phyloP scores from a whole-genome alignment of 257 asterid genomes.

The Scutellaria barbata region DNA sequence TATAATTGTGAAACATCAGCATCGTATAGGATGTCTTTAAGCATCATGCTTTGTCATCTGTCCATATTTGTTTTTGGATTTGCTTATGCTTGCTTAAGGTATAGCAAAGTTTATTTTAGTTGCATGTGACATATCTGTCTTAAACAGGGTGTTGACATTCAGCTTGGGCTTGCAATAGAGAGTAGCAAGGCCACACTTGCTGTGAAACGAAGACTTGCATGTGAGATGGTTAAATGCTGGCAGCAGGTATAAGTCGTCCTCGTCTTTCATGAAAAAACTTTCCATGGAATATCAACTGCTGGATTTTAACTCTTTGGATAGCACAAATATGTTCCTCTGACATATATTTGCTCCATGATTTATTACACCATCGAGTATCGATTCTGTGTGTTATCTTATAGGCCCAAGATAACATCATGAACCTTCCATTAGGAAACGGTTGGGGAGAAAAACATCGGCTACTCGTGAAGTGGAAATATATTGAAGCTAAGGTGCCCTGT shows the following conservation, averaged over 20 bases:
- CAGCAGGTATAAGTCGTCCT: slow-evolving; percentile 69
- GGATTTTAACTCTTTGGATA: too few relatives aligned
- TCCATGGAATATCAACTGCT: too few relatives aligned
- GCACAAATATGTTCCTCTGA: background rate
- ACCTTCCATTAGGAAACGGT: slow-evolving; percentile 83
- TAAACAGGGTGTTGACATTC: slow-evolving; percentile 94
- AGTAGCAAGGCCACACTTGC: slow-evolving; percentile 98
- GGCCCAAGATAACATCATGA: slow-evolving; percentile 97
- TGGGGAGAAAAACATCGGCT: slow-evolving; percentile 97
- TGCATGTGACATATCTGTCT: slow-evolving; percentile 25
- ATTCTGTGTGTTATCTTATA: slow-evolving; percentile 17
- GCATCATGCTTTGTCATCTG: too few relatives aligned
- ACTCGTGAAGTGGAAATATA: slow-evolving; percentile 87
- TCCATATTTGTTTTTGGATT: background rate
- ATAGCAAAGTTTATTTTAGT: slow-evolving; percentile 7
- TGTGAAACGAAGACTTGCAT: slow-evolving; percentile 96
- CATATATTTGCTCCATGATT: too few relatives aligned
- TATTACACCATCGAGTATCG: too few relatives aligned
- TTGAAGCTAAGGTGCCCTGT: slow-evolving; percentile 63
- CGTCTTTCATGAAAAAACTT: too few relatives aligned
- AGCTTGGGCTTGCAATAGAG: slow-evolving; percentile 97
- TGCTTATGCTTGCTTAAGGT: background rate
- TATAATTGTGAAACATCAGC: too few relatives aligned
- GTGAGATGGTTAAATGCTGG: slow-evolving; percentile 99
- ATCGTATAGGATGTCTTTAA: too few relatives aligned